Evolutionary conservation across 768 basidiomycete species (phyloP), one percentile per base, ranked within the genome.

Genomic region (Boletus patriciae): DNA sequence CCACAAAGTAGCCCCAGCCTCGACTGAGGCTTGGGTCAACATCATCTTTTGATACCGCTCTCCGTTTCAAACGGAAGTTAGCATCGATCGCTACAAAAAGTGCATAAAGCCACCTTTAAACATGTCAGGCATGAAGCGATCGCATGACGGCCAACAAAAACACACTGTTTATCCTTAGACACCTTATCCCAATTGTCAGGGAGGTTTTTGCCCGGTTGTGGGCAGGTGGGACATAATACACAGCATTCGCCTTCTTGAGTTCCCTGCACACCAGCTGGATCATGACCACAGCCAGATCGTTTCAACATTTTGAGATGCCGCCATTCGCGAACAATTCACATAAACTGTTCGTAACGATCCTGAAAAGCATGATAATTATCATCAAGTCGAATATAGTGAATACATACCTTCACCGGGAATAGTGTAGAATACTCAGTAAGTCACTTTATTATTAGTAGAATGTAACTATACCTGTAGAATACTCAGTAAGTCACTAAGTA

Each of bases 181-280:
- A 25, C 64, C 7, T 59, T 43, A 23, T 60, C 23, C 65, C 66
- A 72, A 10, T 55, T 42, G 0, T 46, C 53, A 0, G 67, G 65
- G 3, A 72, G 53, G 54, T 74, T 73, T 0, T 62, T 61, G 0
- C 64, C 66, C 0, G 68, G 71, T 2, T 66, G 62, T 0, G 67
- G 72, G 54, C 72, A 75, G 0, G 68, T 63, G 3, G 67, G 67
- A 45, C 73, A 75, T 8, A 50, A 12, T 0, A 73, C 40, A 0
- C 66, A 60, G 2, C 65, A 62, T 36, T 66, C 66, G 2, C 73
- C 73, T 8, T 53, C 31, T 7, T 12, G 6, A 6, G 73, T 73
- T 1, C 56, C 56, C 1, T 38, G 43, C 7, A 65, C 47, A 1
- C 73, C 71, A 1, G n/a, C 37, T 1, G 64, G 54, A 45, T 65